Conservation (phyloP, 371 early-diverging fungal species). For the Capniomyces stellatus region DNA sequence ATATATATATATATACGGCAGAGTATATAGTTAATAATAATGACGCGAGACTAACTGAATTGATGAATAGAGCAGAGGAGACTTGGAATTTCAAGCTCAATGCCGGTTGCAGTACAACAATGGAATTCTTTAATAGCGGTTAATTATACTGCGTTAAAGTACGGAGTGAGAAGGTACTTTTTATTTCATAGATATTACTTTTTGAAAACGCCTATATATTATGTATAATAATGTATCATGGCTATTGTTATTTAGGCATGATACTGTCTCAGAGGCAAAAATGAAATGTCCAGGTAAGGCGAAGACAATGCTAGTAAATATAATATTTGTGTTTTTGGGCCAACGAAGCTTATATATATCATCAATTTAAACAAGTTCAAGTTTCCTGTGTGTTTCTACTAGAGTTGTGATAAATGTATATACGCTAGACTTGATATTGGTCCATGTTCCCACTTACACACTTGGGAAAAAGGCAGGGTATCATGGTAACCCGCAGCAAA, state of each 20-base stretch:
- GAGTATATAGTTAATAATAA: neutral
- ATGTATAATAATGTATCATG: neutral
- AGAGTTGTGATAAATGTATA: no score
- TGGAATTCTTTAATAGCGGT: constrained; percentile 81
- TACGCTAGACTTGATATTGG: constrained; percentile 28
- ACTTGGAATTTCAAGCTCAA: constrained; percentile 38
- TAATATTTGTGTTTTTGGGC: neutral
- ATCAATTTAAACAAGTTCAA: no score
- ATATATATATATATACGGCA: no score
- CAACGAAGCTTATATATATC: no score
- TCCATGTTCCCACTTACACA: constrained; percentile 74
- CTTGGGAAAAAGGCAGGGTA: constrained; percentile 44
- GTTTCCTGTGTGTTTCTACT: no score
- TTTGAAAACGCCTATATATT: neutral
- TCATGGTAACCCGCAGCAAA: constrained; percentile 38
- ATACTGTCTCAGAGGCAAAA: constrained; percentile 35
- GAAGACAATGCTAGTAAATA: neutral
- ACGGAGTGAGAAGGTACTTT: constrained; percentile 30
- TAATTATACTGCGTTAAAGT: constrained; percentile 38
- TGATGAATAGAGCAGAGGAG: constrained; percentile 47
- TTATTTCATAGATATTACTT: neutral
- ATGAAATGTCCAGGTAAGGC: constrained; percentile 41
- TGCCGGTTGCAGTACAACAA: constrained; percentile 74
- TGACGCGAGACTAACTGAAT: neutral
- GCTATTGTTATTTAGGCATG: constrained; percentile 15